Percentiles rank a stretch among this genome's conserved stretches.
Conservation (phyloP, 2,329 filamentous ascomycete genomes). For the Raffaelea albimanens region DNA sequence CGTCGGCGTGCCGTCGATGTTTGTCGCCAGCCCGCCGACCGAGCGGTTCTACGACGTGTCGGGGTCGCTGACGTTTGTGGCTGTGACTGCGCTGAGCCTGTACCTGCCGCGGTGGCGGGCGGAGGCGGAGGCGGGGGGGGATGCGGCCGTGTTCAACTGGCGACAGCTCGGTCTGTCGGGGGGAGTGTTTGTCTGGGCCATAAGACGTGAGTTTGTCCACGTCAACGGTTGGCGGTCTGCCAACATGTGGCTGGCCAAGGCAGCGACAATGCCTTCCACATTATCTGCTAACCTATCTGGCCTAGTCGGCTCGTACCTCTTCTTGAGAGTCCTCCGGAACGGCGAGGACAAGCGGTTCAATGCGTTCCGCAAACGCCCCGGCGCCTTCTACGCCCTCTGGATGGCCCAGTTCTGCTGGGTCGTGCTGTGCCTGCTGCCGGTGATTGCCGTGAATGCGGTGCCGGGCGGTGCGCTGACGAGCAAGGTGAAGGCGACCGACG, state of each 20-base stretch:
- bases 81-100: conserved; percentile 52
- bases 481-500: too few species aligned
- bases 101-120: conserved; percentile 51
- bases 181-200: conserved; percentile 45
- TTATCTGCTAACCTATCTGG: too few species aligned
- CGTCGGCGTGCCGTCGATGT: conserved; percentile 47
- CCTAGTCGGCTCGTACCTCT: conserved; percentile 55
- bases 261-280: too few species aligned
- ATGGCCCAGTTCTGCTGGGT: conserved; percentile 58
- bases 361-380: conserved; percentile 25
- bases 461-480: conserved; percentile 33
- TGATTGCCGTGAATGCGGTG: conserved; percentile 54
- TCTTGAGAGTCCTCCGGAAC: conserved; percentile 47
- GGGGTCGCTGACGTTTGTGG: conserved; percentile 56
- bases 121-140: conserved; percentile 9
- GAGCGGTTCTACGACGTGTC: conserved; percentile 62
- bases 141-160: conserved; percentile 20
- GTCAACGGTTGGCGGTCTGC: too few species aligned
- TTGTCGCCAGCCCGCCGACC: conserved; percentile 39
- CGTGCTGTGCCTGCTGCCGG: conserved; percentile 54
- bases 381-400: conserved; percentile 27
- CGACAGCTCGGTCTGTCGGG: conserved; percentile 28
- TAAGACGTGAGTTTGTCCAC: conserved; percentile 35
- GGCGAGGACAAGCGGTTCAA: conserved; percentile 47
- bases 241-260: too few species aligned